Conservation (phyloP, 2,329 filamentous ascomycete genomes). For the Arthrobotrys conoides region DNA sequence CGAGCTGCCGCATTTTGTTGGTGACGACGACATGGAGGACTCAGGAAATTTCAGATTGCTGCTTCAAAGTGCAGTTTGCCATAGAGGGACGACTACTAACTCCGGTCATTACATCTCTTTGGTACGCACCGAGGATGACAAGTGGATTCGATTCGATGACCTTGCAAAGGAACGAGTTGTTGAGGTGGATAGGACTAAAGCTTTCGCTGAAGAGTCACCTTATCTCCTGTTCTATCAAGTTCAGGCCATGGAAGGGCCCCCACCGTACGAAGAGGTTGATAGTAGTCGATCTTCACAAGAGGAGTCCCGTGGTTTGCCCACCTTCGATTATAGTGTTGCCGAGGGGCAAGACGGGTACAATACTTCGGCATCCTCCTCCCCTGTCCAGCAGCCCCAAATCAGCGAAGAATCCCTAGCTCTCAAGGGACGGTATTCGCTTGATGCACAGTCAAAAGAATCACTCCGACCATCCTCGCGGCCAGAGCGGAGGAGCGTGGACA, state of each 20-base stretch:
- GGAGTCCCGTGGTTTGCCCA: conserved; percentile 46
- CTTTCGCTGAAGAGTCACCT: conserved; percentile 87
- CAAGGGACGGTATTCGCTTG: conserved; percentile 48
- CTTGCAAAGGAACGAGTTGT: conserved; percentile 80
- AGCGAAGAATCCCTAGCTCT: conserved; percentile 21
- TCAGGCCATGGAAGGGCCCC: conserved; percentile 78
- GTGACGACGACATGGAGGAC: conserved; percentile 78
- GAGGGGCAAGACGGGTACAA: conserved; percentile 46
- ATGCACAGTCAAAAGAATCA: conserved; percentile 51
- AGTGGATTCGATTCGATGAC: conserved; percentile 95
- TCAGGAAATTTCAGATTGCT: conserved; percentile 91
- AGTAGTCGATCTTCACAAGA: conserved; percentile 55
- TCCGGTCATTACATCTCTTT: conserved; percentile 94
- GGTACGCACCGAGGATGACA: conserved; percentile 80
- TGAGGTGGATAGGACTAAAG: conserved; percentile 82
- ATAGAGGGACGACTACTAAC: conserved; percentile 85
- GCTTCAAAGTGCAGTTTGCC: conserved; percentile 91
- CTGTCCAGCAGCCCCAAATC: conserved; percentile 39
- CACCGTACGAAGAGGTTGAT: conserved; percentile 54
- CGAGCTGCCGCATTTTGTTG: conserved; percentile 87
- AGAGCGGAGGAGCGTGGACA: conserved; percentile 43
- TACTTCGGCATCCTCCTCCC: conserved; percentile 52
- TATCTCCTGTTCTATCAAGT: conserved; percentile 97
- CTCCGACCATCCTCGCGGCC: conserved; percentile 56
- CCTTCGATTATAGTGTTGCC: conserved; percentile 54